phyloP scores from a whole-genome alignment of 805 yeast genomes.

The Wickerhamomyces sydowiorum region DNA sequence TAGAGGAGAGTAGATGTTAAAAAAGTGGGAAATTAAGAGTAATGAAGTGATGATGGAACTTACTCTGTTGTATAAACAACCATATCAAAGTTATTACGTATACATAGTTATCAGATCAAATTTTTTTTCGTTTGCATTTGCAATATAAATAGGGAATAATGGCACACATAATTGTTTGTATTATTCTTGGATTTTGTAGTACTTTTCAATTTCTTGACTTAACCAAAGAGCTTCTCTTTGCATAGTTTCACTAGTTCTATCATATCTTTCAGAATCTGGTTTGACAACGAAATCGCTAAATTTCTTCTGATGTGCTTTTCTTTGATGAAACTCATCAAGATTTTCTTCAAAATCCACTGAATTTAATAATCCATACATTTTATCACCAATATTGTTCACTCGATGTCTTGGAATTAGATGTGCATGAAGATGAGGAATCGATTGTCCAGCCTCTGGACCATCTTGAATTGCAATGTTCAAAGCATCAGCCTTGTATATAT shows the following conservation, averaged over 20 bases:
- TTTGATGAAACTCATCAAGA: constrained; percentile 24
- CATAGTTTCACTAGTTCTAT: constrained; percentile 65
- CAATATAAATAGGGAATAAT: not conserved
- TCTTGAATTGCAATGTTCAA: constrained; percentile 92
- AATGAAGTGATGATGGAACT: too few species aligned
- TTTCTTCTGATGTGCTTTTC: constrained; percentile 22
- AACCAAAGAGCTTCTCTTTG: constrained; percentile 59
- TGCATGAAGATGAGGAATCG: constrained; percentile 92
- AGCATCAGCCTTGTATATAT: constrained; percentile 71
- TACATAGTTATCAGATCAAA: not conserved
- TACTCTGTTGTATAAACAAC: too few species aligned
- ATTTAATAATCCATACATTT: constrained; percentile 64
- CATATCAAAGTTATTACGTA: not conserved
- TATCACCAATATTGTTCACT: constrained; percentile 58
- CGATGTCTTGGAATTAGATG: constrained; percentile 84
- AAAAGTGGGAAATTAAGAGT: too few species aligned
- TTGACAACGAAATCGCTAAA: constrained; percentile 25
- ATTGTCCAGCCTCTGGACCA: constrained; percentile 93
- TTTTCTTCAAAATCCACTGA: constrained; percentile 29
- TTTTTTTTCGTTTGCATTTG: too few species aligned
- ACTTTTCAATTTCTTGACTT: constrained; percentile 30
- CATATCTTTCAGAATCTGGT: constrained; percentile 49
- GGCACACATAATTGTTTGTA: too few species aligned
- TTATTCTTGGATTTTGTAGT: not conserved
- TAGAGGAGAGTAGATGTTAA: too few species aligned